Conservation (phyloP, 768 basidiomycete species). For the Lactarius tabidus region DNA sequence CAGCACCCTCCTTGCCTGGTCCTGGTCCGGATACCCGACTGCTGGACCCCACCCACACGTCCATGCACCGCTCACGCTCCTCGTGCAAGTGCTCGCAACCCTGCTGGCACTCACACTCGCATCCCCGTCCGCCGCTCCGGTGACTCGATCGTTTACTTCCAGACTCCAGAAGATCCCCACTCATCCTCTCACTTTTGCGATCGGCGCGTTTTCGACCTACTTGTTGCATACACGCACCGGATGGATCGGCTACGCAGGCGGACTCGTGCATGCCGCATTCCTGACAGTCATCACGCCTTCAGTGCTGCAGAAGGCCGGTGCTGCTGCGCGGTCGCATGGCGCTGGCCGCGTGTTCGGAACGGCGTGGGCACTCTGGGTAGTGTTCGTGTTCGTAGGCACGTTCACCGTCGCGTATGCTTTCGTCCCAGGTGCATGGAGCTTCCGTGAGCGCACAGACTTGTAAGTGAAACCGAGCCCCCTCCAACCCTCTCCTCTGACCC, state of each 20-base stretch:
- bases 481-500: neutral
- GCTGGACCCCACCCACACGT: conserved; percentile 71
- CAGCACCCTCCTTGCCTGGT: conserved; percentile 78
- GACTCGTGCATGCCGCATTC: conserved; percentile 59
- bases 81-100: conserved; percentile 58
- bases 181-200: conserved; percentile 50
- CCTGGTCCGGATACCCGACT: conserved; percentile 83
- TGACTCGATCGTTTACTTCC: neutral
- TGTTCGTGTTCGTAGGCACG: conserved; percentile 64
- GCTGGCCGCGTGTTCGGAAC: conserved; percentile 49
- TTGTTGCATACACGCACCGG: conserved; percentile 56
- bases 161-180: conserved; percentile 30
- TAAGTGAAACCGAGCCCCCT: conserved; percentile 37
- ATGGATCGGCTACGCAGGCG: conserved; percentile 69
- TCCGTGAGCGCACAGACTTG: conserved; percentile 76
- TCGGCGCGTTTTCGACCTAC: conserved; percentile 50
- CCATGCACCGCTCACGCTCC: conserved; percentile 63
- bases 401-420: conserved; percentile 91
- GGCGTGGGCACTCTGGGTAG: conserved; percentile 55
- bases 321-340: conserved; percentile 31
- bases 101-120: conserved; percentile 38
- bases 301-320: conserved; percentile 47
- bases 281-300: conserved; percentile 59
- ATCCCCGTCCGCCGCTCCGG: neutral
- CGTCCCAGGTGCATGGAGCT: conserved; percentile 70